Evolutionary conservation across 2,329 filamentous ascomycete genomes (phyloP), one percentile per base, ranked within the genome.

Genomic region (Penicillium brasilianum): DNA sequence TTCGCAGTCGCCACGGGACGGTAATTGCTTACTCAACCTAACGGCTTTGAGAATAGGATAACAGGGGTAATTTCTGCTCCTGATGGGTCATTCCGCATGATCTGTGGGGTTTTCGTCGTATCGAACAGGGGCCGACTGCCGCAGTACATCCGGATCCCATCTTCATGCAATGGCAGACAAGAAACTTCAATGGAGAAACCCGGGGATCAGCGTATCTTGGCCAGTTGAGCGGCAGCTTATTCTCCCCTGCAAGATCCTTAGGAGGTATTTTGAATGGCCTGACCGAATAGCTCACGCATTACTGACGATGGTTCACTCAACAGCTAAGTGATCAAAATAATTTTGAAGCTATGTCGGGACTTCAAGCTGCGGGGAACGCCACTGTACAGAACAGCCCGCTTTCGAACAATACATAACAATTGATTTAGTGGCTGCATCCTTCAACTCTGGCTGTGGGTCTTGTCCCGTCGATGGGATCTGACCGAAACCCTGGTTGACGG

Each of bases 11-110:
- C 43, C 43, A 16, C 18, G 28, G 14, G 20, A 2, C 20, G 36
- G 49, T 32, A 44, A 22, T 6, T 4, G 14, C 54, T 18, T 9
- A 7, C n/a, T 16, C 18, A 18, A 36, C 10, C 54, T 56, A 56
- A 49, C 54, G 54, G 20, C 7, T 43, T 49, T 28, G 18, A 30
- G 41, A 16, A 51, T 13, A 13, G 16, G 51, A 64, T 41, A 58
- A 60, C 57, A 60, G 56, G 52, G 55, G 36, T 8, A 11, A 10
- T 0, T 39, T 22, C 13, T 20, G 16, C 11, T 18, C 8, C 8
- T 20, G 18, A 22, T 18, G 32, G 28, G 48, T 32, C 48, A 18
- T 34, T 51, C 28, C 10, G 18, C 30, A 18, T 9, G 32, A 18
- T 13, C 18, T 25, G 30, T 32, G 48, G 28, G 10, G 48, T 34